Conservation (phyloP, 2,329 filamentous ascomycete species). For the Arthrobotrys musiformis region DNA sequence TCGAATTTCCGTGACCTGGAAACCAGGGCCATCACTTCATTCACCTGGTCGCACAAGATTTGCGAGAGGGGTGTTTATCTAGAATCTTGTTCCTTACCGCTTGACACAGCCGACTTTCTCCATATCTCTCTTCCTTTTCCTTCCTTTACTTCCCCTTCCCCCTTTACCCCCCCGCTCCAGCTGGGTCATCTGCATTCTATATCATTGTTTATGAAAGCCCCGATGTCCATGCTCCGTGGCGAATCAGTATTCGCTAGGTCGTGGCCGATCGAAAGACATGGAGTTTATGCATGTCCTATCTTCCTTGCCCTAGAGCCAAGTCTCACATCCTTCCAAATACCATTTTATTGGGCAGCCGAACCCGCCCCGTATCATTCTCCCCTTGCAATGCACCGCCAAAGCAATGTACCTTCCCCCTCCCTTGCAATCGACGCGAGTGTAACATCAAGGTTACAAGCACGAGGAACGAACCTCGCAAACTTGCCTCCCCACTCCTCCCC, state of each 20-base stretch:
- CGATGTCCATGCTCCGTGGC: neutral
- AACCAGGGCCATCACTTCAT: conserved; percentile 12
- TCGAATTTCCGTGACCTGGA: conserved; percentile 40
- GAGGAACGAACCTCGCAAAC: conserved; percentile 28
- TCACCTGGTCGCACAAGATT: conserved; percentile 36
- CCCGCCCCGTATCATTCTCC: neutral
- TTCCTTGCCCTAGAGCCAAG: neutral
- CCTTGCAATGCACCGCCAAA: neutral
- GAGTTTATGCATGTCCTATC: neutral
- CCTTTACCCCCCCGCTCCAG: neutral
- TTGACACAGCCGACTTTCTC: neutral
- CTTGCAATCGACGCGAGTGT: conserved; percentile 9
- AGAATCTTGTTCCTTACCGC: neutral
- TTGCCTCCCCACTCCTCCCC: neutral
- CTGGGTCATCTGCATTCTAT: neutral
- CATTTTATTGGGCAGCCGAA: neutral
- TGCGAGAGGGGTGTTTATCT: conserved; percentile 27
- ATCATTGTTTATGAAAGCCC: neutral
- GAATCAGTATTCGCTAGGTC: neutral
- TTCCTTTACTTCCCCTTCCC: neutral
- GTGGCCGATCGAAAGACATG: neutral
- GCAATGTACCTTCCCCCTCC: neutral
- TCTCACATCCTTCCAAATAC: neutral
- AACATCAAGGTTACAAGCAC: conserved; percentile 17
- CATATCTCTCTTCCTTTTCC: neutral